Conservation (phyloP, 176 grass and related monocot species). For the Microstegium vimineum region DNA sequence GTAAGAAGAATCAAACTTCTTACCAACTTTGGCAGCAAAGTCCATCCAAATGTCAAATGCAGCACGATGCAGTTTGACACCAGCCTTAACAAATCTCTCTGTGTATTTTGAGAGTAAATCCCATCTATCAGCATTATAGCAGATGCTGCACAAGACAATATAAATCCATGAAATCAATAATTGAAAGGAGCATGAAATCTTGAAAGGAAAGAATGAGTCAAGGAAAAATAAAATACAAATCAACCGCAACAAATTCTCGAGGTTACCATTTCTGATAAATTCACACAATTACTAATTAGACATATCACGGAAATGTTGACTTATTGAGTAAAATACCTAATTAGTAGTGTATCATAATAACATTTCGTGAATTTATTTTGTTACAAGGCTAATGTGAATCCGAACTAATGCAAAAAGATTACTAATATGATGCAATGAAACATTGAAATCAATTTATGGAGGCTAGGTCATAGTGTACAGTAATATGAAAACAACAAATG, state of each 20-base stretch:
- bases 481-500: neutral
- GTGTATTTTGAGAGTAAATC: constrained; percentile 71
- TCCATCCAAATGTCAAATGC: constrained; percentile 96
- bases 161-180: constrained; percentile 9
- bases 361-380: neutral
- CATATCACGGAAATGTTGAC: neutral
- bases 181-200: neutral
- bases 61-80: constrained; percentile 69
- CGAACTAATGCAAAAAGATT: neutral
- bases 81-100: constrained; percentile 63
- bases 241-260: neutral
- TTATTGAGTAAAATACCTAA: neutral
- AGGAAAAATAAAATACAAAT: neutral
- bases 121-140: constrained; percentile 82
- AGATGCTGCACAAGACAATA: constrained; percentile 67
- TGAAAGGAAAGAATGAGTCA: neutral
- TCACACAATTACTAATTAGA: constrained; percentile 5
- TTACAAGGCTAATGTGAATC: neutral
- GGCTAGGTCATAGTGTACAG: neutral
- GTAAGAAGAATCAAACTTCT: constrained; percentile 21
- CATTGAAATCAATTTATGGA: neutral
- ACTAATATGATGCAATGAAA: neutral
- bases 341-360: neutral
- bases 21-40: constrained; percentile 89
- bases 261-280: constrained; percentile 1